phyloP scores from a whole-genome alignment of 345 rosid species.

The Aurinia saxatilis region DNA sequence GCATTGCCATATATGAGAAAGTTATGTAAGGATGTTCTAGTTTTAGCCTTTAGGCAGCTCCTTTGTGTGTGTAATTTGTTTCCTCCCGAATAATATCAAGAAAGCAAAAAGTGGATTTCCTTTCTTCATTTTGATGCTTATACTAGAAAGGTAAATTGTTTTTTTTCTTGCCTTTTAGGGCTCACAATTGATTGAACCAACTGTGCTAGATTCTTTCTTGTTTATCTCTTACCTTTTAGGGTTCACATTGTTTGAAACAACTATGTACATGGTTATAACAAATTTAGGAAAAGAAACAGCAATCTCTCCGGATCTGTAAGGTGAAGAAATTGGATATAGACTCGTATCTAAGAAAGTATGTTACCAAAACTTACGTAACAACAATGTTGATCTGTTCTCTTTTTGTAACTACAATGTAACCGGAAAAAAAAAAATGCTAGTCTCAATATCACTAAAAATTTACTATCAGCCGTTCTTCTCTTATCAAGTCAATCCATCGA shows the following conservation, averaged over 20 bases:
- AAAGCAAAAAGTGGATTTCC: constrained; percentile 13
- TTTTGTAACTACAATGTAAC: too few species aligned
- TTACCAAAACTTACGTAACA: not conserved
- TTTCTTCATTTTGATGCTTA: constrained; percentile 4
- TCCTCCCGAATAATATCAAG: constrained; percentile 14
- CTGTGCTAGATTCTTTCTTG: not conserved
- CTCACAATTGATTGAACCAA: not conserved
- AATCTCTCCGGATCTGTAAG: not conserved
- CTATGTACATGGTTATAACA: not conserved
- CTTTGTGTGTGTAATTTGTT: constrained; percentile 19
- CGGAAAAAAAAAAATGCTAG: too few species aligned
- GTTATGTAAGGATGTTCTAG: constrained; percentile 25
- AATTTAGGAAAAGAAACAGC: not conserved
- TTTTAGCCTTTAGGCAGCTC: constrained; percentile 17
- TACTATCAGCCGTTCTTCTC: too few species aligned
- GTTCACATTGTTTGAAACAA: not conserved
- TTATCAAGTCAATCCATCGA: not conserved
- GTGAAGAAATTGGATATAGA: not conserved
- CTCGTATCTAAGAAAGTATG: not conserved
- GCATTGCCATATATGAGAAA: constrained; percentile 5
- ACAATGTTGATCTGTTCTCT: not conserved
- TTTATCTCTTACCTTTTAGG: not conserved
- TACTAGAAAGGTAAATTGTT: constrained; percentile 5
- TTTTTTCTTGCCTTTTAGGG: not conserved
- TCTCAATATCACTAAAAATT: too few species aligned